Conservation (phyloP, 495 filamentous ascomycete species). For the Chaetomidium leptoderma region DNA sequence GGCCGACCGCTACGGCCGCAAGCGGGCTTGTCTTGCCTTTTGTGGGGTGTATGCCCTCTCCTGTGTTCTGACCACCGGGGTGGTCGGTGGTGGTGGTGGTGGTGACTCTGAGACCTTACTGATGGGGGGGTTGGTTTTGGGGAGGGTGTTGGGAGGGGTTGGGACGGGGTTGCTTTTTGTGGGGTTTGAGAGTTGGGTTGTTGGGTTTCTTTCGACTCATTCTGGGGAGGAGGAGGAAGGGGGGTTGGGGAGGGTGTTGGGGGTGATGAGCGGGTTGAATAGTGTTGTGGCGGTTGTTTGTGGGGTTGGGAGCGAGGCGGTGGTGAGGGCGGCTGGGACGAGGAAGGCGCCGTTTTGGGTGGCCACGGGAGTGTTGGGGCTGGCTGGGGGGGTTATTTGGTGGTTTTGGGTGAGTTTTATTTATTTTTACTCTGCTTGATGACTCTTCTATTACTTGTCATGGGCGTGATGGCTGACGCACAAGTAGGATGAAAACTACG, state of each 20-base stretch:
- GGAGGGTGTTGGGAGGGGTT: slow-evolving; percentile 51
- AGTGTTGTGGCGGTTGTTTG: slow-evolving; percentile 48
- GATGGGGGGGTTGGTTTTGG: slow-evolving; percentile 42
- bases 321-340: slow-evolving; percentile 40
- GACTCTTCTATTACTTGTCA: neutral
- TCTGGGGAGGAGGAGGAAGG: slow-evolving; percentile 27
- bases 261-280: slow-evolving; percentile 49
- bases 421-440: neutral
- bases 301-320: slow-evolving; percentile 53
- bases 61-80: slow-evolving; percentile 45
- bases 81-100: slow-evolving; percentile 30
- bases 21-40: slow-evolving; percentile 45
- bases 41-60: slow-evolving; percentile 49
- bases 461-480: slow-evolving; percentile 12
- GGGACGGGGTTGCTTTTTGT: slow-evolving; percentile 52
- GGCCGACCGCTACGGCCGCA: slow-evolving; percentile 50
- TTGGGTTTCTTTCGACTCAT: slow-evolving; percentile 43
- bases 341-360: slow-evolving; percentile 48
- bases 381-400: slow-evolving; percentile 41
- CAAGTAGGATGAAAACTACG: slow-evolving; percentile 46
- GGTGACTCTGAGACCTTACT: too few relatives aligned
- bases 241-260: slow-evolving; percentile 45
- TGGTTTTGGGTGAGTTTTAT: slow-evolving; percentile 46
- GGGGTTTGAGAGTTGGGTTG: slow-evolving; percentile 58
- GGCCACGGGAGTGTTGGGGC: slow-evolving; percentile 35